Conservation (phyloP, 768 basidiomycete genomes). For the Tephrocybe sp. region DNA sequence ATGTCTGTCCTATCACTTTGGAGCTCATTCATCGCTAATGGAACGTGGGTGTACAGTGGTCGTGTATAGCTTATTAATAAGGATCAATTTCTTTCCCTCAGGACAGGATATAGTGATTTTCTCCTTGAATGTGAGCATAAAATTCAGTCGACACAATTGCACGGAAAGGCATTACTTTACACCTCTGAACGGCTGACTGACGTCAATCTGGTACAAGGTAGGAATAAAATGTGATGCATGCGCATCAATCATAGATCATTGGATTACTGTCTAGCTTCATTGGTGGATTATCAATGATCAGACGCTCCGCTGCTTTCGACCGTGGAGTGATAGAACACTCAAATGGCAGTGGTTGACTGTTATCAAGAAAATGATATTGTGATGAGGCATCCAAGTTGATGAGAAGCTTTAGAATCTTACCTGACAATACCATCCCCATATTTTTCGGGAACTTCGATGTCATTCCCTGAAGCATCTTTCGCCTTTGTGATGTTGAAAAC, state of each 20-base stretch:
- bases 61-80: too few species aligned
- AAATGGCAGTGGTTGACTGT: constrained; percentile 20
- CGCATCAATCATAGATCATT: constrained; percentile 6
- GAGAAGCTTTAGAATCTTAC: background rate
- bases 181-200: too few species aligned
- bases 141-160: too few species aligned
- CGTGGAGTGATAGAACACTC: constrained; percentile 23
- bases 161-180: too few species aligned
- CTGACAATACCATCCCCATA: constrained; percentile 8
- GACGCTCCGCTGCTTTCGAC: constrained; percentile 9
- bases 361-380: background rate
- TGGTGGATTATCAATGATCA: constrained; percentile 11
- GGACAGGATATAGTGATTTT: too few species aligned
- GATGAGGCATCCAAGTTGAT: background rate
- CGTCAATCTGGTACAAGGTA: too few species aligned
- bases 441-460: constrained; percentile 2
- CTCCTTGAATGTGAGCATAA: too few species aligned
- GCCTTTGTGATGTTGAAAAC: constrained; percentile 7
- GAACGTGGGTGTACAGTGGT: too few species aligned
- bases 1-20: background rate
- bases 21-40: too few species aligned
- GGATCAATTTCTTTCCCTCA: too few species aligned
- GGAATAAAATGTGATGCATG: too few species aligned
- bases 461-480: constrained; percentile 6
- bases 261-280: constrained; percentile 7